Base-by-base conservation (phyloP, 768 basidiomycete genomes). In the Phaffia tasmanica region DNA sequence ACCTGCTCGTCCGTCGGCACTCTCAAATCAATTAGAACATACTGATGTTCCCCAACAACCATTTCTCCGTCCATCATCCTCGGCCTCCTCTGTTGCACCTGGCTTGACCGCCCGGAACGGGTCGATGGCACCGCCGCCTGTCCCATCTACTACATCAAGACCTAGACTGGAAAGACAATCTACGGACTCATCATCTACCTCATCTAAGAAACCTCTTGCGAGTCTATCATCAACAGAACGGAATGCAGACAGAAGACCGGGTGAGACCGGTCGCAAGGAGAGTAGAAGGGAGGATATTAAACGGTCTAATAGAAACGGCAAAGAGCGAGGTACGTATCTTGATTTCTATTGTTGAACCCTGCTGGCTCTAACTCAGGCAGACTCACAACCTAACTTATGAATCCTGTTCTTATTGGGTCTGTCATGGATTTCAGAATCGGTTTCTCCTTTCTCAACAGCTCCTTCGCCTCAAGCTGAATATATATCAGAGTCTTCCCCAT, bases 1-100 rank as follows among this genome's bases (percentile, higher is more conserved):
- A 46, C 57, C 57, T 19, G 59, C 59, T 49, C 59, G 59, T 19
- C 59, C 59, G 19, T 18, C 30, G 6, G 47, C 59, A 8, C 35
- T 48, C 18, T 49, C 59, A 15, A 48, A 49, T 29, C 59, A 48
- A 16, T n/a, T 46, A 14, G 42, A 47, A 1, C 35, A 27, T 15
- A 42, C 35, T 27, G 46, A 27, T 15, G 46, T 49, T 7, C 59
- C 59, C 1, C 15, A 27, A 4, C 59, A 48, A 46, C 47, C 25
- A 16, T 49, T 61, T 16, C 59, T 49, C 16, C 21, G 51, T 53
- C 21, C 51, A 5, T 49, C 59, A 19, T 46, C 59, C 59, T 48
- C 58, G 5, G 1, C 58, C 58, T 60, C 58, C 9, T 15, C 58
- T 19, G 46, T n/a, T 21, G 4, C 19, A 18, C 7, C 47, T 27